Evolutionary conservation across 2,329 filamentous ascomycete species (phyloP).

Genomic region (Cyphellophora europaea): DNA sequence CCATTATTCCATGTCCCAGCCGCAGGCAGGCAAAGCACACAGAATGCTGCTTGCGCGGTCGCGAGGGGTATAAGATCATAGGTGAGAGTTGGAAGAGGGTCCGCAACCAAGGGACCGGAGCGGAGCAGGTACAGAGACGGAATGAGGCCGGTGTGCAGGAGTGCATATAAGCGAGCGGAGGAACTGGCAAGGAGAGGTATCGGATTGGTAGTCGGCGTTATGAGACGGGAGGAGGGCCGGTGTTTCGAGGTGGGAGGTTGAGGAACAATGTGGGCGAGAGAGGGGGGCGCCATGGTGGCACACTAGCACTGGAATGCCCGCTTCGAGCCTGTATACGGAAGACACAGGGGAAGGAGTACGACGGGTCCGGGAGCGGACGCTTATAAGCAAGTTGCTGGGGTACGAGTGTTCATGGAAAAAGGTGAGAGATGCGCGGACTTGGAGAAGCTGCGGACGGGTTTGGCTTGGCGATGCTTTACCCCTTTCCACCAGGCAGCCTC

Average conservation of each 20-base stretch:
- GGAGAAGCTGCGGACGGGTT: too few species aligned
- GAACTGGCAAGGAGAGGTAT: slow-evolving; percentile 38
- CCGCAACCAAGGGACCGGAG: slow-evolving; percentile 58
- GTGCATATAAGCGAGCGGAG: slow-evolving; percentile 47
- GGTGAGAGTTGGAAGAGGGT: slow-evolving; percentile 58
- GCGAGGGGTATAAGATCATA: slow-evolving; percentile 54
- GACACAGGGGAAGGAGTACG: too few species aligned
- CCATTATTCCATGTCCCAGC: slow-evolving; percentile 29
- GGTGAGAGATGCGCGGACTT: too few species aligned
- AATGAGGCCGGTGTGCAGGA: slow-evolving; percentile 60
- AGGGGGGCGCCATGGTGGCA: slow-evolving; percentile 6
- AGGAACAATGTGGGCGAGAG: slow-evolving; percentile 13
- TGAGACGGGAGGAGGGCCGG: slow-evolving; percentile 10
- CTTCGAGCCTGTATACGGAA: too few species aligned
- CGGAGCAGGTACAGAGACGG: slow-evolving; percentile 53
- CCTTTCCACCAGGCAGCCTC: too few species aligned
- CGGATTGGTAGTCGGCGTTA: slow-evolving; percentile 23
- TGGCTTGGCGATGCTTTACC: too few species aligned
- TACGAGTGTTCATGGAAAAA: too few species aligned
- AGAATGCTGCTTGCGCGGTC: slow-evolving; percentile 52
- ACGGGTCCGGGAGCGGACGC: too few species aligned
- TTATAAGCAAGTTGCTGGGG: too few species aligned
- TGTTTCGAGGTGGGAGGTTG: slow-evolving; percentile 2
- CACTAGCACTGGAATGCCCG: too few species aligned
- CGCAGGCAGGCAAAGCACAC: slow-evolving; percentile 49